Conservation (phyloP, 108 stramenopile species). For the Cyclotella kingstonii region DNA sequence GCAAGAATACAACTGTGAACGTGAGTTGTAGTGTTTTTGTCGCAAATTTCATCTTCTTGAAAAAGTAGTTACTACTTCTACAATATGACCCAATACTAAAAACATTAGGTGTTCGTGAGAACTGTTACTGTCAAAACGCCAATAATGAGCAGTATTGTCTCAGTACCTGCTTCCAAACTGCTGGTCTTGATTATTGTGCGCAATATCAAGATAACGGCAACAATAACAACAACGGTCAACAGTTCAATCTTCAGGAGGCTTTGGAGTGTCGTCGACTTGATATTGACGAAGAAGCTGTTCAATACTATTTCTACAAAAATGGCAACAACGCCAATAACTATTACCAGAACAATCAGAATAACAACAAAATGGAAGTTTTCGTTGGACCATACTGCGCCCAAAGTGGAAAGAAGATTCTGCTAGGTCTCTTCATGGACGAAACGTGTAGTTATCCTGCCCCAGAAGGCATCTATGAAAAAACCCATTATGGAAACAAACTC, state of each 20-base stretch:
- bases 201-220: conserved; percentile 12
- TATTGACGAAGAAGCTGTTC: conserved; percentile 30
- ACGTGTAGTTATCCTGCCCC: conserved; percentile 56
- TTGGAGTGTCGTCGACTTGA: conserved; percentile 36
- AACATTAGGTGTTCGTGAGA: conserved; percentile 22
- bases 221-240: conserved; percentile 24
- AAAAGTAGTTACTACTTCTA: too few species aligned
- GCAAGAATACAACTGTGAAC: conserved; percentile 40
- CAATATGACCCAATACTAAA: too few species aligned
- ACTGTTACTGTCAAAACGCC: conserved; percentile 36
- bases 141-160: conserved; percentile 26
- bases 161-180: conserved; percentile 14
- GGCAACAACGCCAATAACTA: conserved; percentile 15
- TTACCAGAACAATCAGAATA: conserved; percentile 14
- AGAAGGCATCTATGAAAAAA: conserved; percentile 51
- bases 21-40: neutral
- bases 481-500: conserved; percentile 54
- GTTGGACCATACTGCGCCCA: conserved; percentile 59
- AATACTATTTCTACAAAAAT: conserved; percentile 31
- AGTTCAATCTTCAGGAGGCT: conserved; percentile 33
- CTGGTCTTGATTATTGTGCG: conserved; percentile 32
- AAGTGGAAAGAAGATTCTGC: conserved; percentile 62
- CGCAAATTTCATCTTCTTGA: too few species aligned
- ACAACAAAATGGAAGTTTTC: conserved; percentile 47
- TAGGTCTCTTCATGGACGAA: conserved; percentile 77